These are phyloP conservation scores for Fusarium sp. DNA, from an alignment of 2,329 filamentous ascomycete species.

Conservation along the genomic window DNA sequence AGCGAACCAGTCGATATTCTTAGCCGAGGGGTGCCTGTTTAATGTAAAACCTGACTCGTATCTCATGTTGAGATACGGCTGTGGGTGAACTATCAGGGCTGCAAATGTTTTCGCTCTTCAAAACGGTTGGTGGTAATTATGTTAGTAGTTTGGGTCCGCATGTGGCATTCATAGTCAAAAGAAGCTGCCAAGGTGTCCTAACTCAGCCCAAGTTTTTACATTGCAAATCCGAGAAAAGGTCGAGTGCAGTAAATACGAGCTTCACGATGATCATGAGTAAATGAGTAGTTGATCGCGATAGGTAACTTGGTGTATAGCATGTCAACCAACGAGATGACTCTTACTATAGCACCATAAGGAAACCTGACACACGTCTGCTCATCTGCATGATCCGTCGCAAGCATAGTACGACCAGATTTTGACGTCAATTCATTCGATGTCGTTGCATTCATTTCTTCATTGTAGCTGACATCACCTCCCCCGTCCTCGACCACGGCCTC, in stretches of 20 bases:
- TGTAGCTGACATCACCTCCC: constrained; percentile 33
- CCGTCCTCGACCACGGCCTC: constrained; percentile 39
- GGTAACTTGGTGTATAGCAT: not conserved
- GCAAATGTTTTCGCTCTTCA: not conserved
- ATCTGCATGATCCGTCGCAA: not conserved
- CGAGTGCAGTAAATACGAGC: not conserved
- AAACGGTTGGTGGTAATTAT: no score
- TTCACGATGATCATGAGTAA: not conserved
- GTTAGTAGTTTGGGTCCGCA: no score
- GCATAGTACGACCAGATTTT: not conserved
- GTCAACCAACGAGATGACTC: constrained; percentile 1
- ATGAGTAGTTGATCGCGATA: not conserved
- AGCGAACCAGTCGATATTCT: not conserved
- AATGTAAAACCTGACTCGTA: not conserved
- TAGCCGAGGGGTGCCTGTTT: constrained; percentile 6
- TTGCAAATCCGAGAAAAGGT: not conserved
- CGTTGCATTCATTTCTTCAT: constrained; percentile 14
- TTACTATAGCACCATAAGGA: not conserved
- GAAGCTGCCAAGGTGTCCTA: not conserved
- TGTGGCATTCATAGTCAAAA: not conserved
- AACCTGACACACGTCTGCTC: constrained; percentile 13
- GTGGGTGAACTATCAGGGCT: not conserved
- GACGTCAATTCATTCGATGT: constrained; percentile 16
- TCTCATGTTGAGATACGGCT: not conserved
- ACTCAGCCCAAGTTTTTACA: not conserved